These are phyloP conservation scores for Colletotrichum theobromicola DNA, from an alignment of 2,329 filamentous ascomycete genomes.

Conservation along the genomic window DNA sequence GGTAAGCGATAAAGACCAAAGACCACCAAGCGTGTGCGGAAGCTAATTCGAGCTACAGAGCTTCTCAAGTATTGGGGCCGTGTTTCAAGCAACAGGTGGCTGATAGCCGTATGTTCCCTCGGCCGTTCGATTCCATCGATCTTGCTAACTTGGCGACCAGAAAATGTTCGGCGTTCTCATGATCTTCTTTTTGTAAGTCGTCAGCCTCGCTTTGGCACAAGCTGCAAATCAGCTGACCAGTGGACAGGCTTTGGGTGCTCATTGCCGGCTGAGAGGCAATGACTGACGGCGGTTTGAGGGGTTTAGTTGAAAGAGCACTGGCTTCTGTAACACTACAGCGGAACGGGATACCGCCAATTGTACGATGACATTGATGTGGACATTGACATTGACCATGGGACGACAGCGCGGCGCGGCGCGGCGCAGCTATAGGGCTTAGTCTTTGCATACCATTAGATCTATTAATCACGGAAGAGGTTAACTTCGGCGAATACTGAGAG, in stretches of 20 bases:
- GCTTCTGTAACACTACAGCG: conserved; percentile 18
- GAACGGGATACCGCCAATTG: not conserved
- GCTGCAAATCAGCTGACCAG: not conserved
- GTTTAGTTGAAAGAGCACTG: not conserved
- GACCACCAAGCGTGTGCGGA: not conserved
- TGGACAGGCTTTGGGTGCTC: conserved; percentile 67
- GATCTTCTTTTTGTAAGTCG: conserved; percentile 79
- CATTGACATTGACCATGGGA: not conserved
- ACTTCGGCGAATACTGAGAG: not conserved
- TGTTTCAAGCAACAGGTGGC: conserved; percentile 93
- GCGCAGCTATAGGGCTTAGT: conserved; percentile 9
- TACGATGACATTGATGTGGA: conserved; percentile 9
- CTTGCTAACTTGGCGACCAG: not conserved
- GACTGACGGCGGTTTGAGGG: not conserved
- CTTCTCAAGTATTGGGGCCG: conserved; percentile 96
- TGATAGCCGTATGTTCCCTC: conserved; percentile 64
- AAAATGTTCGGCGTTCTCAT: conserved; percentile 87
- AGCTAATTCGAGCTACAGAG: conserved; percentile 50
- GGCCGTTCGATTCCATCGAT: not conserved
- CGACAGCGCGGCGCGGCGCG: not conserved
- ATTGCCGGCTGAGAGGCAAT: conserved; percentile 54
- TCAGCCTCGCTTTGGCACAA: conserved; percentile 13
- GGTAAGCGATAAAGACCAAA: not conserved
- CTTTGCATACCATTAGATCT: conserved; percentile 17
- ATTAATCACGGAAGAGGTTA: conserved; percentile 18